These are phyloP conservation scores for Aspergillus ruber DNA, from an alignment of 2,329 filamentous ascomycete genomes.

Conservation along the genomic window DNA sequence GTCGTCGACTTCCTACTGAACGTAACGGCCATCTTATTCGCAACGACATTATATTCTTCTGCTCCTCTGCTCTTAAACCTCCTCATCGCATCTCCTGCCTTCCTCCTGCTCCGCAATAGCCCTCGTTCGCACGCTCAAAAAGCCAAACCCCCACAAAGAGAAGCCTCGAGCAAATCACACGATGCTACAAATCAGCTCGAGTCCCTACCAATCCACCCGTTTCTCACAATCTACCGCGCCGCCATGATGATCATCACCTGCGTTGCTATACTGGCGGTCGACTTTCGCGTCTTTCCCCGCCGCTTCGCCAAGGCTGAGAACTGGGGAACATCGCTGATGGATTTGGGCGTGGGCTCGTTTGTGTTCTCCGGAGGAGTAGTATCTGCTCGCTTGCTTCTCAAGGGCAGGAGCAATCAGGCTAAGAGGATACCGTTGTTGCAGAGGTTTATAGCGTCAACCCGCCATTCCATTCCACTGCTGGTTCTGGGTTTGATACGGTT, in stretches of 20 bases:
- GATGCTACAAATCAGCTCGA: slow-evolving; percentile 29
- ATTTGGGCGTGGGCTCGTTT: slow-evolving; percentile 93
- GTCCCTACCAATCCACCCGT: slow-evolving; percentile 74
- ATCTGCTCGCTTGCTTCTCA: slow-evolving; percentile 74
- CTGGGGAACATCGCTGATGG: slow-evolving; percentile 99
- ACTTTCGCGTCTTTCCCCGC: slow-evolving; percentile 86
- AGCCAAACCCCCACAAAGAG: slow-evolving; percentile 28
- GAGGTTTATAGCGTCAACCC: slow-evolving; percentile 60
- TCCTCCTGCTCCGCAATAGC: slow-evolving; percentile 51
- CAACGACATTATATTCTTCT: slow-evolving; percentile 76
- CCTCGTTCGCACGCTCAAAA: slow-evolving; percentile 22
- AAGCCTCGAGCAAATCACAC: slow-evolving; percentile 10
- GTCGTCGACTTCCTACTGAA: slow-evolving; percentile 83
- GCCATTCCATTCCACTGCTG: slow-evolving; percentile 77
- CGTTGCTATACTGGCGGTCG: slow-evolving; percentile 88
- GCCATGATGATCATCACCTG: slow-evolving; percentile 88
- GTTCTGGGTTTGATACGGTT: slow-evolving; percentile 73
- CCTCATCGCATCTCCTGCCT: slow-evolving; percentile 65
- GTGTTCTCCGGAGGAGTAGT: slow-evolving; percentile 91
- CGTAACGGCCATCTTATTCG: slow-evolving; percentile 72
- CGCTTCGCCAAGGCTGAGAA: slow-evolving; percentile 97
- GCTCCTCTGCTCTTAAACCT: slow-evolving; percentile 67
- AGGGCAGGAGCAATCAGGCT: slow-evolving; percentile 53
- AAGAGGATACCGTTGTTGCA: slow-evolving; percentile 38
- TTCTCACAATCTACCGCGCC: slow-evolving; percentile 85